Percentiles rank a stretch among this genome's conserved stretches.
Conservation (phyloP, 106 monocot genomes). For the Acorus calamus region DNA sequence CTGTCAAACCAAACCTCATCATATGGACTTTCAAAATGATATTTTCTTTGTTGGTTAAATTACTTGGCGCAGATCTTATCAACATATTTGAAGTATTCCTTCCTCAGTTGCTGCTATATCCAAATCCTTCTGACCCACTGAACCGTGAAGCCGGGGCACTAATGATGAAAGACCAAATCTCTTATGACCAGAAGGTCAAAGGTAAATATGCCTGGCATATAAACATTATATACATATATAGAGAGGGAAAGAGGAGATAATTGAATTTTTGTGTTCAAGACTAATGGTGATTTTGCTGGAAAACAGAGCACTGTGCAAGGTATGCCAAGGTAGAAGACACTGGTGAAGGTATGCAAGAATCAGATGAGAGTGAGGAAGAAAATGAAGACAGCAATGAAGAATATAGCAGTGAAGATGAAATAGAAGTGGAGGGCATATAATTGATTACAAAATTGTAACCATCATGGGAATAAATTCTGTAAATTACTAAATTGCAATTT, state of each 20-base stretch:
- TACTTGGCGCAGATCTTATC: conserved; percentile 16
- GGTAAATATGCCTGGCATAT: conserved; percentile 2
- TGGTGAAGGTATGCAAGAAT: background rate
- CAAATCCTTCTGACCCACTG: conserved; percentile 28
- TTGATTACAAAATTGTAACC: too few species aligned
- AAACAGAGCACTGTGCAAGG: conserved; percentile 7
- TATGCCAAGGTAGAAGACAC: conserved; percentile 8
- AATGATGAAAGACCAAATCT: conserved; percentile 18
- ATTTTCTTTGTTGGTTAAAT: background rate
- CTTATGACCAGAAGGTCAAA: conserved; percentile 29
- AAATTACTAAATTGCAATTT: too few species aligned
- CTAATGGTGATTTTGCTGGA: background rate
- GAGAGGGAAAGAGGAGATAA: background rate
- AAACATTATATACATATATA: background rate
- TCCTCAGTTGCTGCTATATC: conserved; percentile 29
- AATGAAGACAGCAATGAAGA: too few species aligned
- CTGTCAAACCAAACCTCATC: background rate
- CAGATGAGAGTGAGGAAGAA: too few species aligned
- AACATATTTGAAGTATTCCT: conserved; percentile 31
- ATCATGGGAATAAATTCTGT: too few species aligned
- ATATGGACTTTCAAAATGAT: background rate
- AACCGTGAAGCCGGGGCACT: conserved; percentile 27
- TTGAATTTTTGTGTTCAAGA: background rate
- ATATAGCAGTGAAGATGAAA: too few species aligned
- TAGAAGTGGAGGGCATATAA: too few species aligned